A percentile compares a stretch with the other conserved stretches of the same genome.
These are phyloP conservation scores for Eucommia ulmoides DNA, from an alignment of 257 asterid species.

Conservation along the genomic window DNA sequence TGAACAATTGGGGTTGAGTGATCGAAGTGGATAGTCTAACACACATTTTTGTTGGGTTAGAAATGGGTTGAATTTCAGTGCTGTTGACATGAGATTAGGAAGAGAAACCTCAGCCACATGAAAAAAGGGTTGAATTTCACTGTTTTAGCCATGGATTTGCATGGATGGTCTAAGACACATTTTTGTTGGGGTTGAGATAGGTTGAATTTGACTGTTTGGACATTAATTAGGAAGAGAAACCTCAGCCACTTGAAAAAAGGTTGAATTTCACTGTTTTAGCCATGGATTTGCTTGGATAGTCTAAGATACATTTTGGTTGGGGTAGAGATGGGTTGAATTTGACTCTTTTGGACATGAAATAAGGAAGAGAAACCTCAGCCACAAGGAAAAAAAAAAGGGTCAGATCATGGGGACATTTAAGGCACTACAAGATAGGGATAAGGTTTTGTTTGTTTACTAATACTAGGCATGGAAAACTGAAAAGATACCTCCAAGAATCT, in stretches of 20 bases:
- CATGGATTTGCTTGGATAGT: neutral
- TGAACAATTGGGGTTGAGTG: constrained; percentile 31
- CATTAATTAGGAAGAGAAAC: neutral
- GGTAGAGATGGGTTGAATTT: neutral
- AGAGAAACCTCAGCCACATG: neutral
- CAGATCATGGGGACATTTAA: constrained; percentile 28
- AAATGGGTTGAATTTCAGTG: neutral
- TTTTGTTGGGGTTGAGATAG: too few species aligned
- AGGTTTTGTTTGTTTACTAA: too few species aligned
- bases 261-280: neutral
- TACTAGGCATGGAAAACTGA: constrained; percentile 22
- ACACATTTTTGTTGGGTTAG: constrained; percentile 12
- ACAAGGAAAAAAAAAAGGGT: constrained; percentile 12
- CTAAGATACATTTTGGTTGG: neutral
- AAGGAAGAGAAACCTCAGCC: neutral
- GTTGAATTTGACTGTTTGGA: neutral
- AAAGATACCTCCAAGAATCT: constrained; percentile 5
- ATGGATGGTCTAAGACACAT: too few species aligned
- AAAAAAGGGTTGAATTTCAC: neutral
- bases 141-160: too few species aligned
- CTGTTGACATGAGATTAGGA: neutral
- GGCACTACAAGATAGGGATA: constrained; percentile 59
- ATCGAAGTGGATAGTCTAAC: constrained; percentile 32
- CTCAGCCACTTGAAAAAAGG: neutral
- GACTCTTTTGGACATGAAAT: neutral